These are phyloP conservation scores for Garcileccinum viscosum DNA, from an alignment of 1,284 basidiomycete genomes.

Conservation along the genomic window DNA sequence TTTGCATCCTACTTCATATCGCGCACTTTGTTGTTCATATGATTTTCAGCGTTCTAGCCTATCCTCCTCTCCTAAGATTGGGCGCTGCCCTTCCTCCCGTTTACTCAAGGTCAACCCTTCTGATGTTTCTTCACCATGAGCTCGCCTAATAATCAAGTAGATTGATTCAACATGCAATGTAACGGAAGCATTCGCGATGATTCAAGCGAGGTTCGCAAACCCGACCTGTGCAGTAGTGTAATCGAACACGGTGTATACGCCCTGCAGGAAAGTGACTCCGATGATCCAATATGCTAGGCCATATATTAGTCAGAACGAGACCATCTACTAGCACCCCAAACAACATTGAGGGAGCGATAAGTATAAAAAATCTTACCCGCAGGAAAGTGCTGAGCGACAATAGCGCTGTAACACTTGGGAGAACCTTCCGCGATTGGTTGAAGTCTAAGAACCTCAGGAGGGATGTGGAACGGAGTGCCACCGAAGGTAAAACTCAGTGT, in stretches of 20 bases:
- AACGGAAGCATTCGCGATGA: background rate
- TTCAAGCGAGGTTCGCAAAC: background rate
- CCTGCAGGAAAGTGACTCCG: background rate
- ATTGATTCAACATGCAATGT: background rate
- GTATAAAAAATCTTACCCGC: background rate
- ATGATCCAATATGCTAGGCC: background rate
- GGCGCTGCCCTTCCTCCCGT: too few species aligned
- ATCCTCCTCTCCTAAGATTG: too few species aligned
- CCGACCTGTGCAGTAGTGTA: background rate
- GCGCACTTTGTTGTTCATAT: conserved; percentile 65
- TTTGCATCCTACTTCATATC: conserved; percentile 61
- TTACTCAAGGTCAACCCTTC: too few species aligned
- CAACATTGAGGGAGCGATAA: background rate
- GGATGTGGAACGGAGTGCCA: background rate
- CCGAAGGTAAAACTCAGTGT: background rate
- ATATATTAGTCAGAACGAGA: background rate
- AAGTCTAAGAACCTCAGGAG: background rate
- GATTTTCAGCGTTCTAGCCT: conserved; percentile 69
- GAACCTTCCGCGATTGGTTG: background rate
- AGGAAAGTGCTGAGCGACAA: background rate
- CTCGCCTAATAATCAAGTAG: too few species aligned
- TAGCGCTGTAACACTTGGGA: background rate
- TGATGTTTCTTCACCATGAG: too few species aligned
- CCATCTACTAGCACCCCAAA: background rate
- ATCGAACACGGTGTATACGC: background rate